These are phyloP conservation scores for Dictyostelium purpureum DNA, from an alignment of 78 protist genomes.

Conservation along the genomic window DNA sequence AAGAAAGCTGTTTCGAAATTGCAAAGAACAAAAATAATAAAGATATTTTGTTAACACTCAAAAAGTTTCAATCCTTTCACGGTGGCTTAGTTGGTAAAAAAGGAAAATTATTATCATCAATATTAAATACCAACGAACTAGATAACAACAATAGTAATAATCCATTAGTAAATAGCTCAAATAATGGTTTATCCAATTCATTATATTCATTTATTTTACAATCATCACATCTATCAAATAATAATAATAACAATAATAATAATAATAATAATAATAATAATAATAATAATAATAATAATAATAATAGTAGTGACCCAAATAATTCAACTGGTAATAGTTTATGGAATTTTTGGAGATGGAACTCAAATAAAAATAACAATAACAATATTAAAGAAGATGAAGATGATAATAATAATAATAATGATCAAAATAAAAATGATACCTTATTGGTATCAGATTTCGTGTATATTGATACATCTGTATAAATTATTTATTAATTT, in stretches of 20 bases:
- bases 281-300: background rate
- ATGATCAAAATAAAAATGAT: too few species aligned
- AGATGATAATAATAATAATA: too few species aligned
- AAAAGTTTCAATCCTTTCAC: background rate
- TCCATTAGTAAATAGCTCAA: background rate
- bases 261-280: background rate
- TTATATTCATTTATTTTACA: too few species aligned
- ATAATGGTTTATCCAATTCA: too few species aligned
- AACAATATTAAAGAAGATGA: too few species aligned
- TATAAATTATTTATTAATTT: too few species aligned
- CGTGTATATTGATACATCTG: too few species aligned
- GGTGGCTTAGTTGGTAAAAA: constrained; percentile 1
- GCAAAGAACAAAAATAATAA: background rate
- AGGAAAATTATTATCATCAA: background rate
- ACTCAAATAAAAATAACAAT: too few species aligned
- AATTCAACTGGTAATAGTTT: too few species aligned
- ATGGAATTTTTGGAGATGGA: background rate
- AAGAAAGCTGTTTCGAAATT: background rate
- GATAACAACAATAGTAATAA: background rate
- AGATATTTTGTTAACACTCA: background rate
- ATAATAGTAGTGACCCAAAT: background rate
- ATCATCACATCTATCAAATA: too few species aligned
- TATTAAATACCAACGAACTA: background rate
- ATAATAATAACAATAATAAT: background rate
- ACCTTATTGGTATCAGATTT: too few species aligned